Conservation (phyloP, 106 monocot species). For the Acorus calamus region DNA sequence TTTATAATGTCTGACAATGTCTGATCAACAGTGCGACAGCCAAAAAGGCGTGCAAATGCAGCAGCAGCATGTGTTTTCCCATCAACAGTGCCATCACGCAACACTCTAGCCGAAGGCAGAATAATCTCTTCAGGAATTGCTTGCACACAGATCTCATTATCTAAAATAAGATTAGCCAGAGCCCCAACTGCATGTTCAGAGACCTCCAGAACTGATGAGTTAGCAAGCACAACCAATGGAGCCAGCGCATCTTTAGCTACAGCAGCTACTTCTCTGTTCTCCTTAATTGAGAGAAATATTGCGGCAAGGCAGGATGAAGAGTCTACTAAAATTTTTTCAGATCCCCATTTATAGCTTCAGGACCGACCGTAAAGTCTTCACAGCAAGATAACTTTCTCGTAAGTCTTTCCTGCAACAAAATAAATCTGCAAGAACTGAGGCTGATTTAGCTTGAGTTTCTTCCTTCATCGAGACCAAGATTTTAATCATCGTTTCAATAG, state of each 20-base stretch:
- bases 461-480: constrained; percentile 52
- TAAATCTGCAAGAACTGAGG: constrained; percentile 74
- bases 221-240: constrained; percentile 52
- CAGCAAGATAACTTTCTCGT: constrained; percentile 83
- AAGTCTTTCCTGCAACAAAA: constrained; percentile 85
- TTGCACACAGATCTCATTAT: constrained; percentile 54
- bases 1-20: constrained; percentile 52
- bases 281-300: constrained; percentile 86
- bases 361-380: constrained; percentile 50
- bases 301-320: constrained; percentile 70
- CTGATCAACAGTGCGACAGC: constrained; percentile 35
- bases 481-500: constrained; percentile 94
- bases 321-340: constrained; percentile 51
- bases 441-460: constrained; percentile 90
- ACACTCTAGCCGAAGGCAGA: constrained; percentile 58
- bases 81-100: constrained; percentile 73
- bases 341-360: constrained; percentile 64
- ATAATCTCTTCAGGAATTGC: constrained; percentile 62
- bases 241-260: constrained; percentile 48
- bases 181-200: constrained; percentile 85
- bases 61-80: constrained; percentile 90
- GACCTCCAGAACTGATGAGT: constrained; percentile 65
- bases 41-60: constrained; percentile 79
- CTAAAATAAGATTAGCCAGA: constrained; percentile 85
- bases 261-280: constrained; percentile 77